A percentile compares a stretch with the other conserved stretches of the same genome.
Evolutionary conservation across 148 eudicot genomes (phyloP).

Genomic region (Salicornia ramosissima): DNA sequence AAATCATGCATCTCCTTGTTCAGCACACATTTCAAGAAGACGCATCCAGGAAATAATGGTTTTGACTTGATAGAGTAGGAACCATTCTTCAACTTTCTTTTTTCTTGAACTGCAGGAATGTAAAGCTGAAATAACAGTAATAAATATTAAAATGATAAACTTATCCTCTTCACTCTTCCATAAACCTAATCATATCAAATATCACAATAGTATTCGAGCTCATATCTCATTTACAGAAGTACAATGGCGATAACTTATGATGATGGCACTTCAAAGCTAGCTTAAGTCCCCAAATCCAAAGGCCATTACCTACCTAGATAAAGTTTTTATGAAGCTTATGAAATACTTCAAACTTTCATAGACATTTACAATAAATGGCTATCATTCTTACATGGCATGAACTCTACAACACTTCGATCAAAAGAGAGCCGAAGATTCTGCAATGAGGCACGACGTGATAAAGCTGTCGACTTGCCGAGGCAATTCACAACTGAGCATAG

Average conservation of each 20-base stretch:
- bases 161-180: constrained; percentile 1
- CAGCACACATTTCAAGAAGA: constrained; percentile 74
- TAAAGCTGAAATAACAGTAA: constrained; percentile 59
- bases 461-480: background rate
- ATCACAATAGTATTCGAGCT: background rate
- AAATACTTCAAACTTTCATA: background rate
- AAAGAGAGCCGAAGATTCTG: background rate
- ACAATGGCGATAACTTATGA: background rate
- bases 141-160: constrained; percentile 14
- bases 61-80: constrained; percentile 64
- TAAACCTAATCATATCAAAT: background rate
- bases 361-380: background rate
- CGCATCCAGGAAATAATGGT: constrained; percentile 69
- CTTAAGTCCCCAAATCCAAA: background rate
- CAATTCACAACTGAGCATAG: background rate
- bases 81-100: constrained; percentile 77
- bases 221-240: background rate
- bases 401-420: background rate
- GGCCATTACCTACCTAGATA: background rate
- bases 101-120: constrained; percentile 60
- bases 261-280: too few species aligned
- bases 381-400: background rate
- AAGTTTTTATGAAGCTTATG: background rate
- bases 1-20: constrained; percentile 86
- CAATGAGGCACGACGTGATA: background rate